Evolutionary conservation across 2,329 filamentous ascomycete species (phyloP), one percentile per base, ranked within the genome.

Genomic region (Fusarium floridanum): DNA sequence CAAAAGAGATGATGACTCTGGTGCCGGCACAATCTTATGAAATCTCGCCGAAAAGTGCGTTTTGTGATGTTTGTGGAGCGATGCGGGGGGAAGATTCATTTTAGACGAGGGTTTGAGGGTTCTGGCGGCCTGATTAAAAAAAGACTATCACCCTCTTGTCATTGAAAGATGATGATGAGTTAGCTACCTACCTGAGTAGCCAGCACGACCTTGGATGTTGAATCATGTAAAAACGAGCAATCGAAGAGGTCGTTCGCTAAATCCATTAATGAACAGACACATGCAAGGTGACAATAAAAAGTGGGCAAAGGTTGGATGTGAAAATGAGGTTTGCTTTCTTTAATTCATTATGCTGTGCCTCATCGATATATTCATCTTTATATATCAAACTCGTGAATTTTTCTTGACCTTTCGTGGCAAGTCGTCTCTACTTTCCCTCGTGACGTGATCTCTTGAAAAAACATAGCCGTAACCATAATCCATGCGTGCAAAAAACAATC

Each of bases 1-100:
- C 79, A 82, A 83, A 81, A 81, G 79, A 81, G 75, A 82, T 77
- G 79, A 78, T 79, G 74, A 74, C 75, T 77, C 75, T 78, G 71
- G 77, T 80, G 73, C 76, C 74, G 67, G 70, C 70, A 70, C 68
- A 73, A 71, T 27, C 61, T 72, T 34, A 27, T 24, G 34, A 60
- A 66, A 70, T 70, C 68, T 74, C 65, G 65, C 59, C 59, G 24
- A 66, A 66, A 41, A 68, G 56, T 55, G 71, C 68, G 45, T 59
- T 67, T 75, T 73, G 72, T 74, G 72, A 74, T 68, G 72, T 70
- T 70, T 43, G 72, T 66, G 70, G 66, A 76, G 70, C 68, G 63
- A 53, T 29, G 48, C 48, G 48, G 48, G 24, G 24, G 57, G 71
- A 56, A 69, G 39, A 66, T 57, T 57, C 55, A 60, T 64, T 72